Base-by-base conservation (phyloP, 169 alveolate genomes). In the Plasmodium cynomolgi region DNA sequence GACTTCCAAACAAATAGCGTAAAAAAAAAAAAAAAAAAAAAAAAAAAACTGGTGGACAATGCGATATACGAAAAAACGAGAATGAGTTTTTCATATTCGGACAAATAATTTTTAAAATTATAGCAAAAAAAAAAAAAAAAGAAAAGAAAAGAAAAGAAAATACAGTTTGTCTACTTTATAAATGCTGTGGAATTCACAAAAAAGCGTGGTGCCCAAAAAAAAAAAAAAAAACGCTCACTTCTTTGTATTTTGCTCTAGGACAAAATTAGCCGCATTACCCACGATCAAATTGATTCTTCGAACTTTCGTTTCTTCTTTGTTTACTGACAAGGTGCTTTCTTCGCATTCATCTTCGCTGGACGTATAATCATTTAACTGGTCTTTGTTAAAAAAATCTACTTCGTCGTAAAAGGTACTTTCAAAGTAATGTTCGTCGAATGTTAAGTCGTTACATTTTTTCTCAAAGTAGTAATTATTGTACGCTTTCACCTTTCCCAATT, bases 401-500 rank as follows among this genome's bases (percentile, higher is more conserved):
- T 90, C 94, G 72, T 90, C 85, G 39, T 90, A 90, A 39, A 80
- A 90, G 31, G 82, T 90, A 62, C 72, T 90, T 90, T 80, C 90
- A 80, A 90, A 90, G 82, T 90, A 90, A 80, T 90, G 39, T 37
- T 80, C 82, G 50, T 90, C 90, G 54, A 90, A 90, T 90, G 77
- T 80, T 90, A 90, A 90, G 82, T 74, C 94, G 74, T 90, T 90
- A 26, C 94, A 90, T 73, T 90, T 90, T 80, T 90, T 79, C 34
- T 81, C 90, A 80, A 79, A 90, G 82, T 90, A 90, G 39, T 90
- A 90, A 58, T 90, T 90, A 79, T 90, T 79, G 58, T 90, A 90
- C 31, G 94, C 44, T 80, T 90, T 90, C 31, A 95, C 92, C 62
- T 96, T 84, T 9, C 99, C 99, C 34, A 98, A 96, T 95, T 98